Conservation (phyloP, 768 basidiomycete species). For the Tylopilus vinaceipallidus region DNA sequence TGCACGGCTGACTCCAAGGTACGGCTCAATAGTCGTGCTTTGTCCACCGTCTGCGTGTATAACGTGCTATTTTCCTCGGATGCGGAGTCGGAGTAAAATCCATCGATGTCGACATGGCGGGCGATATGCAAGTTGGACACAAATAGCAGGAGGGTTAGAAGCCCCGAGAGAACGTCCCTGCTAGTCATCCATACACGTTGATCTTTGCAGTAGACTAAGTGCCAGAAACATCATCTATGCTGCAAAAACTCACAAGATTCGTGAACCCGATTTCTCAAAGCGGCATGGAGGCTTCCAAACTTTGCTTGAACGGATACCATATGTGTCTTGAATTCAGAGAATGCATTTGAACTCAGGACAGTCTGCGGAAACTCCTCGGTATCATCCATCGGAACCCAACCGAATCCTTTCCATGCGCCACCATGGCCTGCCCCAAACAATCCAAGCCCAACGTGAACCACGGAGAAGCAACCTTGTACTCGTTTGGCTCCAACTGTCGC, state of each 20-base stretch:
- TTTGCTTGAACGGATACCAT: conserved; percentile 50
- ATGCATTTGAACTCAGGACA: conserved; percentile 48
- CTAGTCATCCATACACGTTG: conserved; percentile 36
- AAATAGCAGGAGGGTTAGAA: conserved; percentile 57
- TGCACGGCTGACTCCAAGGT: conserved; percentile 70
- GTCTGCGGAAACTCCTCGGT: conserved; percentile 46
- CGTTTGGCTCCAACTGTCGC: conserved; percentile 42
- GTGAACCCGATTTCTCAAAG: conserved; percentile 21
- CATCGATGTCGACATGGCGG: conserved; percentile 80
- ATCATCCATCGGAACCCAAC: conserved; percentile 63
- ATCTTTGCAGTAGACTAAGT: conserved; percentile 19
- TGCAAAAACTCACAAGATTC: conserved; percentile 24
- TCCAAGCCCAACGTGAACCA: conserved; percentile 67
- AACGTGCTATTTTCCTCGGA: conserved; percentile 42
- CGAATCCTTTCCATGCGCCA: conserved; percentile 82
- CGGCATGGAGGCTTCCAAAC: conserved; percentile 35
- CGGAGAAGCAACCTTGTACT: conserved; percentile 58
- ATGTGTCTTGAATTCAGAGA: conserved; percentile 50
- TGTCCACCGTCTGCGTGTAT: conserved; percentile 66
- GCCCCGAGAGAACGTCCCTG: conserved; percentile 50
- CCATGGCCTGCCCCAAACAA: conserved; percentile 78
- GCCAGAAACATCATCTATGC: not conserved
- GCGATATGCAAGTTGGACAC: conserved; percentile 76
- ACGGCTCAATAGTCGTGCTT: conserved; percentile 64
- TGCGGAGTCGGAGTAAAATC: conserved; percentile 51